Evolutionary conservation across 2,329 filamentous ascomycete species (phyloP), one percentile per base, ranked within the genome.

Genomic region (Colletotrichum spaethianum): DNA sequence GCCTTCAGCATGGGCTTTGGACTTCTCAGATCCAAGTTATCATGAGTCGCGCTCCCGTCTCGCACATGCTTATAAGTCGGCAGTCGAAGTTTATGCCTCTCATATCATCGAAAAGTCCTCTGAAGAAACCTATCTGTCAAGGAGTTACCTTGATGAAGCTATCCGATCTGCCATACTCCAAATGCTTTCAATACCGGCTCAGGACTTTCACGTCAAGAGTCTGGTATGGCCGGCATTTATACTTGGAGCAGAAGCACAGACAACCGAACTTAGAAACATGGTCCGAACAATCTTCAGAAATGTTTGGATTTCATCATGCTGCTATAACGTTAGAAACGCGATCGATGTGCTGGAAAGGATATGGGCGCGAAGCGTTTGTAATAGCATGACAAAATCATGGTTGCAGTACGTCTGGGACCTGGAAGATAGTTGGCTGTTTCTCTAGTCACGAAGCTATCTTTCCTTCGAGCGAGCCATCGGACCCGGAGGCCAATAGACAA

Each of bases 191-290:
- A 56, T 71, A 11, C 14, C 63, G 12, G 53, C 48, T 2, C n/a
- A 61, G 33, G 68, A 71, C 31, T 62, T 71, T 31, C 68, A 71
- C 40, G 65, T 71, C 11, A 71, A 71, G 33, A 71, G 68, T n/a
- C 44, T 71, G 23, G 63, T 71, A 31, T 71, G 68, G 68, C 68
- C 63, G 20, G 63, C 63, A 3, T 71, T 71, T 23, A 46, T 71
- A 4, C 31, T 62, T 14, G 68, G 68, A 9, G 68, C 68, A 50
- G 63, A 71, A 16, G 48, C 64, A n/a, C 55, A 56, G 42, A 38
- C 14, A 3, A 14, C 6, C 11, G 68, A 71, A 12, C 46, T 71
- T 1, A 50, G 26, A n/a, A 38, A 60, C 11, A 55, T 67, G 55
- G 38, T 59, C 4, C 55, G 56, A 18, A 23, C 26, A 23, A 52